Conservation (phyloP, 192 early-diverging fungal genomes). For the Coemansia sp. region DNA sequence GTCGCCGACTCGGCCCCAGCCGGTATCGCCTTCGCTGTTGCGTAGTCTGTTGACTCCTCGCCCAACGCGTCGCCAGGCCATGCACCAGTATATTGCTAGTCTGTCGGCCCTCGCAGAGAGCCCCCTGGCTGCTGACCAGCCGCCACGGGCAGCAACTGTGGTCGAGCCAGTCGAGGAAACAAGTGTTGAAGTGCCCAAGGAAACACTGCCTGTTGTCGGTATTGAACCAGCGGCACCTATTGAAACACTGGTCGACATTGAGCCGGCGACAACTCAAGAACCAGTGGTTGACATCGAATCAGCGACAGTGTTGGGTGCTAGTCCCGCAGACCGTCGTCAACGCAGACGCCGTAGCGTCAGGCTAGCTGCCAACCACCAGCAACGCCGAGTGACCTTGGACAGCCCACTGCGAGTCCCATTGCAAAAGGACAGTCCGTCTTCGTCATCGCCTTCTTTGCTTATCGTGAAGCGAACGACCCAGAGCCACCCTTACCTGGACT, state of each 20-base stretch:
- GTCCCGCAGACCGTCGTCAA: slow-evolving; percentile 18
- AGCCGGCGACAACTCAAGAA: not conserved
- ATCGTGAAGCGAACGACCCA: not conserved
- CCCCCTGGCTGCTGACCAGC: not conserved
- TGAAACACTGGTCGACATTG: too few species aligned
- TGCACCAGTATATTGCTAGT: slow-evolving; percentile 12
- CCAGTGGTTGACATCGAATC: slow-evolving; percentile 26
- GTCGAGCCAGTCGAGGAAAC: too few species aligned
- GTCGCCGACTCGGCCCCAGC: not conserved
- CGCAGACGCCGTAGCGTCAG: slow-evolving; percentile 34
- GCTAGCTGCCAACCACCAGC: slow-evolving; percentile 2
- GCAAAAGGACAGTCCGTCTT: not conserved
- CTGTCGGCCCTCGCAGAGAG: slow-evolving; percentile 9
- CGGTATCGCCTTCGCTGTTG: not conserved
- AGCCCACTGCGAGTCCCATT: not conserved
- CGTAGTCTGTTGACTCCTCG: slow-evolving; percentile 25
- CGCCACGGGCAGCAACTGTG: not conserved
- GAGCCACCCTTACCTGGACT: not conserved
- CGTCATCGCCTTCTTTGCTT: slow-evolving; percentile 12
- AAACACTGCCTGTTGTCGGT: too few species aligned
- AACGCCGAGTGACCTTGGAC: slow-evolving; percentile 12
- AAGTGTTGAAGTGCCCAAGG: too few species aligned
- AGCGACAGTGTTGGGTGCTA: slow-evolving; percentile 14
- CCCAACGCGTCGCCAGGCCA: not conserved
- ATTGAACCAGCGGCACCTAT: too few species aligned